Evolutionary conservation across 2,329 filamentous ascomycete genomes (phyloP), one percentile per base, ranked within the genome.

Genomic region (Fusarium xylarioides): DNA sequence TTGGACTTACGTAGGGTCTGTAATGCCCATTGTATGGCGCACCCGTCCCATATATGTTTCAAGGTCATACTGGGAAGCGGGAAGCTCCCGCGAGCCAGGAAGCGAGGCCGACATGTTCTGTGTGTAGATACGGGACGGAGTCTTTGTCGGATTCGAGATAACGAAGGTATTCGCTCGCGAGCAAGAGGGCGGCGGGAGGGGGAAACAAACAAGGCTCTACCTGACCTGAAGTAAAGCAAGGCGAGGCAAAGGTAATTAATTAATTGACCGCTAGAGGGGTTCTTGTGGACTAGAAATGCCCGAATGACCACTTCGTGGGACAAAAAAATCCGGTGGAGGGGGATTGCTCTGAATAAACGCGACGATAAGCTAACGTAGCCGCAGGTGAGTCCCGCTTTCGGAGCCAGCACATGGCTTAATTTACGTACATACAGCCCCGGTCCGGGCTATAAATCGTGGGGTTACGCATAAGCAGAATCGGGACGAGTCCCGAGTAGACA

Each of bases 1-100:
- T 34, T 59, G 53, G 70, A 83, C 93, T 91, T 87, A 98, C 95
- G 95, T 96, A 76, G 96, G 96, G 86, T 99, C 96, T 81, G 95
- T 93, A 78, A 99, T 91, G 78, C 95, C 91, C 69, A 93, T 92
- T 23, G 95, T 91, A 85, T 99, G 95, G 84, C 89, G 90, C 79
- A 98, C 96, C 66, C 96, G 91, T 74, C 96, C 96, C 93, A 93
- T 96, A 85, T 99, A 99, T 52, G 95, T 98, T 80, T 84, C 90
- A 79, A 99, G 88, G 81, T 99, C 94, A 89, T 97, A 95, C 83
- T 95, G 94, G 61, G 96, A 99, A 63, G 91, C 90, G 70, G 96
- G 96, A 74, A 98, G 88, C 82, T 97, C 94, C 82, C 95, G 92
- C 78, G 84, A 84, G 67, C 91, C 91, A 54, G 90, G 90, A 37